Percentiles rank a stretch among this genome's conserved stretches.
phyloP scores from a whole-genome alignment of 2,329 filamentous ascomycete genomes.

The Neurospora sp. region DNA sequence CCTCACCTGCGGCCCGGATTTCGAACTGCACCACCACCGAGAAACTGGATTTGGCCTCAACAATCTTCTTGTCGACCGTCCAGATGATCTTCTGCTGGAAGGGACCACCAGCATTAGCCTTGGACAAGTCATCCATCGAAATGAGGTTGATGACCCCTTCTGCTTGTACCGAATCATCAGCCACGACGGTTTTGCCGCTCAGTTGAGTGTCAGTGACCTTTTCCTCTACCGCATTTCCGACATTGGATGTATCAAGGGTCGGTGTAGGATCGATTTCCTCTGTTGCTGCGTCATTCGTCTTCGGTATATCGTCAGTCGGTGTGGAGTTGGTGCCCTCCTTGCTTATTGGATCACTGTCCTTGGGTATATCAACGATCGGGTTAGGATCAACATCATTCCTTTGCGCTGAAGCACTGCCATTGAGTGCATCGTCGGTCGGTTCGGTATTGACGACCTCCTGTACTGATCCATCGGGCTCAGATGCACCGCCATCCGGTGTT shows the following conservation, averaged over 20 bases:
- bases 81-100: background rate
- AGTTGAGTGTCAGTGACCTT: background rate
- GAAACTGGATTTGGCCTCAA: background rate
- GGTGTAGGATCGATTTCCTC: background rate
- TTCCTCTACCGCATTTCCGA: background rate
- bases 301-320: background rate
- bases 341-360: background rate
- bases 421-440: background rate
- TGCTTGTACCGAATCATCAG: background rate
- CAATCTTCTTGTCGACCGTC: background rate
- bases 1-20: background rate
- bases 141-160: background rate
- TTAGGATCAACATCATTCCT: background rate
- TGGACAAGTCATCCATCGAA: background rate
- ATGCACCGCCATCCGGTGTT: fast-evolving
- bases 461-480: background rate
- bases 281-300: background rate
- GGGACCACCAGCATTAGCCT: background rate
- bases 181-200: background rate
- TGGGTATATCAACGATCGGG: background rate
- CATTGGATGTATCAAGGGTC: background rate
- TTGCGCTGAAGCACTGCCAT: background rate
- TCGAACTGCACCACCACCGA: background rate
- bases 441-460: background rate
- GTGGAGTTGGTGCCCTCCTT: background rate